Base-by-base conservation (phyloP, 2,329 filamentous ascomycete genomes). In the Didymella glomerata region DNA sequence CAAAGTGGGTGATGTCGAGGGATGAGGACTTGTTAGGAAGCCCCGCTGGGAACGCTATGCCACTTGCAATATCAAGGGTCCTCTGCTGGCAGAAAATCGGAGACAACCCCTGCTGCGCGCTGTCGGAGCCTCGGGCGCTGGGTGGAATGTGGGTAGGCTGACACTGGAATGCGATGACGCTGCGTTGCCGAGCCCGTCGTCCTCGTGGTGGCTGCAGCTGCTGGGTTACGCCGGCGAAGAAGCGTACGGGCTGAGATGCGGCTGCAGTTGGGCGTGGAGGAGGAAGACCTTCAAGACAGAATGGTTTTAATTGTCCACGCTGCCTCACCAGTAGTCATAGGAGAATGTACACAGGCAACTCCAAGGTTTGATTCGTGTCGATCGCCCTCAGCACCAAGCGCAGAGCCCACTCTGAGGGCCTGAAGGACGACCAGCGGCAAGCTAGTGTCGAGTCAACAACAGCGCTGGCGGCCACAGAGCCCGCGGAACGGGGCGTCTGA, bases 1-100 rank as follows among this genome's bases (percentile, higher is more conserved):
- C 32, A 56, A 55, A 62, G 65, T 68, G 68, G 67, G 60, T 63
- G 61, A 49, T 54, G 61, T 56, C 60, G 65, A 68, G 61, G 64
- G 63, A 59, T 54, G 56, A 47, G 50, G 50, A 50, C 50, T 68
- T 63, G 65, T 67, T 68, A 63, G 45, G 50, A 52, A 41, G 42
- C 62, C 60, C 56, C 57, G 60, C 58, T 57, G 54, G 60, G 57
- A 42, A 24, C 50, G 57, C 60, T 64, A 64, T 48, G 54, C 60
- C 60, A 30, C 36, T 62, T 61, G 30, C 25, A 60, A 53, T 46
- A 54, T 47, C 57, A 57, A 69, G 67, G 67, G 67, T 69, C 67
- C 56, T 52, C 18, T 60, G 59, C 53, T 55, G 51, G 57, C 52
- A 49, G 45, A 65, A 65, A 55, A 55, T 65, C 61, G 60, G 64